A percentile compares a stretch with the other conserved stretches of the same genome.
Evolutionary conservation across 2,329 filamentous ascomycete genomes (phyloP).

Genomic region (Fusarium cyanostomum): DNA sequence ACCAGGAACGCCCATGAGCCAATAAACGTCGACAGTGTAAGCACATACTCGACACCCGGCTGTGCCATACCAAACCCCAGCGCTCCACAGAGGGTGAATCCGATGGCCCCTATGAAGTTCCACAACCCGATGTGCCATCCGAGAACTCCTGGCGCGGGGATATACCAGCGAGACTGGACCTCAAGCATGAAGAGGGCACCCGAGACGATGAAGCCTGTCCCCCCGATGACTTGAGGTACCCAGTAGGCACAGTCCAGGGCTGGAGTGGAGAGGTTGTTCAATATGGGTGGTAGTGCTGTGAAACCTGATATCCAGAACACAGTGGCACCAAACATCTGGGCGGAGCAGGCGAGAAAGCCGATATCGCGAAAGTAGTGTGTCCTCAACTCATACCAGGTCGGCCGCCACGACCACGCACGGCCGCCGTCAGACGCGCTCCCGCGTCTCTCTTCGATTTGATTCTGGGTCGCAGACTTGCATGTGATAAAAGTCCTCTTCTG

Average conservation of each 20-base stretch:
- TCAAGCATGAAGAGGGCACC: constrained; percentile 71
- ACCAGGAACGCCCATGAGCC: constrained; percentile 60
- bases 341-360: constrained; percentile 66
- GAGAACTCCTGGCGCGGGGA: constrained; percentile 63
- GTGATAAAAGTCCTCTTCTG: constrained; percentile 37
- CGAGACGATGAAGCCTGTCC: constrained; percentile 68
- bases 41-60: constrained; percentile 52
- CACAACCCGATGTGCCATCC: constrained; percentile 75
- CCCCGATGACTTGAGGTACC: constrained; percentile 68
- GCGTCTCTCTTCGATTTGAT: neutral
- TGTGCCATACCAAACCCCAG: constrained; percentile 59
- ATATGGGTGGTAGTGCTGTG: constrained; percentile 61
- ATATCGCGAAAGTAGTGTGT: constrained; percentile 62
- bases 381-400: constrained; percentile 63
- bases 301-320: constrained; percentile 73
- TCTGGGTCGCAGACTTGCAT: neutral
- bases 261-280: constrained; percentile 55
- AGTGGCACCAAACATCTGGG: constrained; percentile 66
- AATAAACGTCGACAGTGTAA: constrained; percentile 59
- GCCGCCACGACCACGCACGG: constrained; percentile 67
- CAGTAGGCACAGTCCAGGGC: constrained; percentile 65
- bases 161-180: constrained; percentile 71
- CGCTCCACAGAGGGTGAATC: constrained; percentile 70
- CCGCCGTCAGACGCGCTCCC: constrained; percentile 5
- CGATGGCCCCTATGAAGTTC: constrained; percentile 71